phyloP scores from a whole-genome alignment of 108 stramenopile genomes.

The Cylindrotheca fusiformis region DNA sequence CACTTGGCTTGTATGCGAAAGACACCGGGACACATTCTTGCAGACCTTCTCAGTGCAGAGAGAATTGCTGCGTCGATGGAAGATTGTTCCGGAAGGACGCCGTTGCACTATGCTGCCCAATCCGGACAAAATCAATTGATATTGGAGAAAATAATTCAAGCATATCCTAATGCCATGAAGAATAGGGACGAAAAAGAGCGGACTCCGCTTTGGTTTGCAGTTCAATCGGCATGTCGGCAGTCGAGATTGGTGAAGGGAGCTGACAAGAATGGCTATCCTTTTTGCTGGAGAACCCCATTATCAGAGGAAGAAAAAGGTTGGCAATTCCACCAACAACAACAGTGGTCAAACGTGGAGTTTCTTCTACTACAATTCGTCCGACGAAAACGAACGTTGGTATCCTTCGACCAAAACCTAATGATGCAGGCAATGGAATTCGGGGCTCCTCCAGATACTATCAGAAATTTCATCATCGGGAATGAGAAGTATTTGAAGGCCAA shows the following conservation, averaged over 20 bases:
- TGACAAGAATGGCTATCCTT: constrained; percentile 15
- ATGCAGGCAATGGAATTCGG: constrained; percentile 25
- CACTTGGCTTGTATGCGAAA: constrained; percentile 19
- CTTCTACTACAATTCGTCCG: constrained; percentile 17
- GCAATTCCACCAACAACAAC: constrained; percentile 26
- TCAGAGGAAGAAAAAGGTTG: constrained; percentile 10
- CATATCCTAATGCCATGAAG: constrained; percentile 23
- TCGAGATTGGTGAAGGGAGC: no score
- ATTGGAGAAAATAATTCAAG: constrained; percentile 22
- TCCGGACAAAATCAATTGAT: constrained; percentile 18
- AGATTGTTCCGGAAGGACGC: constrained; percentile 14
- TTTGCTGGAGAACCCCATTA: constrained; percentile 20
- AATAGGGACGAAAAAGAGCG: constrained; percentile 13
- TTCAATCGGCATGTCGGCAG: constrained; percentile 12
- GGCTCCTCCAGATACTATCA: constrained; percentile 20
- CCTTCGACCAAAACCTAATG: constrained; percentile 27
- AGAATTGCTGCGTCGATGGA: constrained; percentile 7
- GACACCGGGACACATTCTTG: constrained; percentile 12
- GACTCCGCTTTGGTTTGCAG: constrained; percentile 26
- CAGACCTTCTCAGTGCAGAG: constrained; percentile 14
- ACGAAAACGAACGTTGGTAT: constrained; percentile 15
- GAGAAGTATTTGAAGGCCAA: constrained; percentile 27
- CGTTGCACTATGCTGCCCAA: constrained; percentile 27
- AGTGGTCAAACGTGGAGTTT: constrained; percentile 19
- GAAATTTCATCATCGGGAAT: constrained; percentile 12